Evolutionary conservation across 495 filamentous ascomycete genomes (phyloP).

Genomic region (Mytilinidion resinicola): DNA sequence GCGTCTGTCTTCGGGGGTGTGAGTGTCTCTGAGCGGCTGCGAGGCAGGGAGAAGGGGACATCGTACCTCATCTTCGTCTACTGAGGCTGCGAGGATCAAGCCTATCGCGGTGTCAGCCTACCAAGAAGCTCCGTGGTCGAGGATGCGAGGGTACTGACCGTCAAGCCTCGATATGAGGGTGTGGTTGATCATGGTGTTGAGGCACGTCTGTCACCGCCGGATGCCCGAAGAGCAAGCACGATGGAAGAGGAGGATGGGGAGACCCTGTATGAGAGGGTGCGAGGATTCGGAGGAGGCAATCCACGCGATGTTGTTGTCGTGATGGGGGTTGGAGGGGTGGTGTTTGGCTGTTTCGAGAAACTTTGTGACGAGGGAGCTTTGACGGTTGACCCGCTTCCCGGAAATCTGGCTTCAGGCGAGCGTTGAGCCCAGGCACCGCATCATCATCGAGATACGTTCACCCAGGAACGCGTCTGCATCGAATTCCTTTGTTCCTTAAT

Average conservation of each 20-base stretch:
- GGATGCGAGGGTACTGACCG: constrained; percentile 49
- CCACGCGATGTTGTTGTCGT: constrained; percentile 4
- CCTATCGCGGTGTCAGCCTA: constrained; percentile 45
- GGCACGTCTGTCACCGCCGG: neutral
- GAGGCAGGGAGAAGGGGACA: neutral
- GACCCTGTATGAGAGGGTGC: neutral
- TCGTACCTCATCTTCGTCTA: constrained; percentile 76
- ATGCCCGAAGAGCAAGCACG: neutral
- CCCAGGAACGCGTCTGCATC: no score
- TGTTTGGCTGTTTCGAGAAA: neutral
- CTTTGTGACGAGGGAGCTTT: neutral
- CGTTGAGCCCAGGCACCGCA: neutral
- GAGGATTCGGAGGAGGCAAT: neutral
- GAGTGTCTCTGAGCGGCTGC: neutral
- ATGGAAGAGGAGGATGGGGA: neutral
- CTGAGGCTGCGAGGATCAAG: constrained; percentile 88
- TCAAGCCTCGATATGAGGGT: constrained; percentile 92
- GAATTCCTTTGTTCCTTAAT: no score
- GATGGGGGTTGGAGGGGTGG: neutral
- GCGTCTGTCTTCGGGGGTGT: constrained; percentile 52
- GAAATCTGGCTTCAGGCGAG: neutral
- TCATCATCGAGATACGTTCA: no score
- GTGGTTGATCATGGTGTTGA: constrained; percentile 75
- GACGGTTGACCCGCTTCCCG: neutral
- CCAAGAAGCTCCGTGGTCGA: constrained; percentile 19